These are phyloP conservation scores for Botryosphaeria dothidea DNA, from an alignment of 2,329 filamentous ascomycete species.

Conservation along the genomic window DNA sequence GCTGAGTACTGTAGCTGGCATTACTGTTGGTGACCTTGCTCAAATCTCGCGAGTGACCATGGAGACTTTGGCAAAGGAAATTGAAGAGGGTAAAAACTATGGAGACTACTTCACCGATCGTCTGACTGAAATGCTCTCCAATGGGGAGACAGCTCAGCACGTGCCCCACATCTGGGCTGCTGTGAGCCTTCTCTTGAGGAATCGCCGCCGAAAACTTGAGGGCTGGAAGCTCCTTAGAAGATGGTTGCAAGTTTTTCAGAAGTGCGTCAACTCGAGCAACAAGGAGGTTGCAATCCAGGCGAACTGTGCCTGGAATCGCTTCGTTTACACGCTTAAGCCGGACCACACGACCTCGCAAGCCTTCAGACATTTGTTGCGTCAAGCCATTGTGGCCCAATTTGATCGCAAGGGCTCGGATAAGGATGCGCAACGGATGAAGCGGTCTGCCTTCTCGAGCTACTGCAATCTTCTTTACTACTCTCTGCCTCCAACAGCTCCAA, in stretches of 20 bases:
- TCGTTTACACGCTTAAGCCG: slow-evolving; percentile 72
- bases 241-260: slow-evolving; percentile 79
- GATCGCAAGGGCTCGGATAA: slow-evolving; percentile 61
- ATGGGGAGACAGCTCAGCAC: slow-evolving; percentile 60
- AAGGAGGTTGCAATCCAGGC: slow-evolving; percentile 66
- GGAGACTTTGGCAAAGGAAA: slow-evolving; percentile 59
- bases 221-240: slow-evolving; percentile 71
- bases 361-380: slow-evolving; percentile 63
- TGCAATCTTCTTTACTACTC: slow-evolving; percentile 82
- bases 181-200: slow-evolving; percentile 73
- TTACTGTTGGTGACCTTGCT: slow-evolving; percentile 68
- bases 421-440: slow-evolving; percentile 45
- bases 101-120: slow-evolving; percentile 68
- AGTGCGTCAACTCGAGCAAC: slow-evolving; percentile 81
- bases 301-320: slow-evolving; percentile 81
- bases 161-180: slow-evolving; percentile 91
- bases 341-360: slow-evolving; percentile 58
- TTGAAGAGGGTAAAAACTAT: slow-evolving; percentile 60
- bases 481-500: slow-evolving; percentile 68
- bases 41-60: slow-evolving; percentile 66
- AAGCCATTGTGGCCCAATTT: slow-evolving; percentile 69
- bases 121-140: slow-evolving; percentile 64
- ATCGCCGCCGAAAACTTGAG: slow-evolving; percentile 57
- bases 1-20: slow-evolving; percentile 70
- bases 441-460: slow-evolving; percentile 69